These are phyloP conservation scores for Dorcoceras hygrometricum DNA, from an alignment of 257 asterid species.

Conservation along the genomic window DNA sequence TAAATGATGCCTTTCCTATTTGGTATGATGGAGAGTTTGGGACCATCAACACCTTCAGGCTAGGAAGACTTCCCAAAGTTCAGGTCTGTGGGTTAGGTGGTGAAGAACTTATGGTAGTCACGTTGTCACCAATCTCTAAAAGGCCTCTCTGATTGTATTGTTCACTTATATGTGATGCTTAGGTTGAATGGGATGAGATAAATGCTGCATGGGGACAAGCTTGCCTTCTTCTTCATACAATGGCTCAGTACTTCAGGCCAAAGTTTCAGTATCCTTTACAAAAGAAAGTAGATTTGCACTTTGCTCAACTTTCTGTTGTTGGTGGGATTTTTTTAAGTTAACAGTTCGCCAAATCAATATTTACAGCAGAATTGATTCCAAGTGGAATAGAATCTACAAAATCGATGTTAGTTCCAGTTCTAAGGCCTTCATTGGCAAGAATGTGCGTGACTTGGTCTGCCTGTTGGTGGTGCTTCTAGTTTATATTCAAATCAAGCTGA, in stretches of 20 bases:
- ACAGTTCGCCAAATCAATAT: not conserved
- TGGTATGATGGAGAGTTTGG: slow-evolving; percentile 95
- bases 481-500: slow-evolving; percentile 18
- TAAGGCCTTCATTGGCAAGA: not conserved
- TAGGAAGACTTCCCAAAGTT: slow-evolving; percentile 97
- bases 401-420: not conserved
- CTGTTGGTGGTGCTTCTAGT: slow-evolving; percentile 2
- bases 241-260: slow-evolving; percentile 95
- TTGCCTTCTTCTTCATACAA: slow-evolving; percentile 95
- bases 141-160: not conserved
- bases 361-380: not conserved
- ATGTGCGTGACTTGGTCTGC: not conserved
- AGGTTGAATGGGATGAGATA: slow-evolving; percentile 99
- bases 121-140: slow-evolving; percentile 9
- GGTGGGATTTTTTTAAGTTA: slow-evolving; percentile 1
- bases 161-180: slow-evolving; percentile 9
- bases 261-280: slow-evolving; percentile 81
- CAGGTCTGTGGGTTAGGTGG: slow-evolving; percentile 46
- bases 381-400: not conserved
- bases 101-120: slow-evolving; percentile 22
- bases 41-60: slow-evolving; percentile 91
- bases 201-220: slow-evolving; percentile 99
- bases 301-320: slow-evolving; percentile 6
- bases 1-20: slow-evolving; percentile 95
- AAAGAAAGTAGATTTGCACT: not conserved